Percentiles rank a stretch among this genome's conserved stretches.
Evolutionary conservation across 2,329 filamentous ascomycete species (phyloP).

Genomic region (Trichothecium roseum): DNA sequence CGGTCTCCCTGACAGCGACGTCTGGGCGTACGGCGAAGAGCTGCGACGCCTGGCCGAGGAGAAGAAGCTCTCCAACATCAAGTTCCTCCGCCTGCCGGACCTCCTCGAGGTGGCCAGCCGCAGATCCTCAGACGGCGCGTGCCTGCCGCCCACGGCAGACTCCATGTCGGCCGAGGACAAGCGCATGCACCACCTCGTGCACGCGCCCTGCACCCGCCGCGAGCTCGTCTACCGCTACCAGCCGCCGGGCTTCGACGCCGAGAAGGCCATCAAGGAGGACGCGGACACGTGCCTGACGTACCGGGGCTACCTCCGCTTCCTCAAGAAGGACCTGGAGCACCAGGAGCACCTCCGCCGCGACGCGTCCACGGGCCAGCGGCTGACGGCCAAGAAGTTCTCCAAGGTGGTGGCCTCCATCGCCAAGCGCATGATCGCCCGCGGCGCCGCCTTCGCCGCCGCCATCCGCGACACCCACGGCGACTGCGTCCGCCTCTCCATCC

Average conservation of each 20-base stretch:
- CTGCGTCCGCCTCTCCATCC: constrained; percentile 6
- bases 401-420: constrained; percentile 5
- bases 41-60: constrained; percentile 5
- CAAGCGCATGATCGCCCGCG: constrained; percentile 7
- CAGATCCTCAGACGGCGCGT: too few species aligned
- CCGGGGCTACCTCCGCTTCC: constrained; percentile 7
- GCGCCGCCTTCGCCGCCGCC: constrained; percentile 5
- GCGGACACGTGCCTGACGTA: constrained; percentile 4
- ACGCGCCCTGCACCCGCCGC: constrained; percentile 4
- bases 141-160: too few species aligned
- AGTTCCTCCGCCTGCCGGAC: constrained; percentile 7
- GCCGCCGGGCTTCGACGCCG: too few species aligned
- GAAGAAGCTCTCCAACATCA: constrained; percentile 4
- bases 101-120: constrained; percentile 3
- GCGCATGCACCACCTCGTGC: constrained; percentile 1
- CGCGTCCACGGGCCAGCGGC: too few species aligned
- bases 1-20: constrained; percentile 5
- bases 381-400: constrained; percentile 3
- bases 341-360: background rate
- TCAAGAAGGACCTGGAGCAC: constrained; percentile 5
- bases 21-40: constrained; percentile 5
- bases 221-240: constrained; percentile 5
- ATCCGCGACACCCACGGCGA: constrained; percentile 4
- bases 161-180: too few species aligned
- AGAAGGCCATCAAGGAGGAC: too few species aligned